These are phyloP conservation scores for bread wheat (Triticum aestivum) DNA, from an alignment of 176 grass and related monocot species.

Conservation along the genomic window DNA sequence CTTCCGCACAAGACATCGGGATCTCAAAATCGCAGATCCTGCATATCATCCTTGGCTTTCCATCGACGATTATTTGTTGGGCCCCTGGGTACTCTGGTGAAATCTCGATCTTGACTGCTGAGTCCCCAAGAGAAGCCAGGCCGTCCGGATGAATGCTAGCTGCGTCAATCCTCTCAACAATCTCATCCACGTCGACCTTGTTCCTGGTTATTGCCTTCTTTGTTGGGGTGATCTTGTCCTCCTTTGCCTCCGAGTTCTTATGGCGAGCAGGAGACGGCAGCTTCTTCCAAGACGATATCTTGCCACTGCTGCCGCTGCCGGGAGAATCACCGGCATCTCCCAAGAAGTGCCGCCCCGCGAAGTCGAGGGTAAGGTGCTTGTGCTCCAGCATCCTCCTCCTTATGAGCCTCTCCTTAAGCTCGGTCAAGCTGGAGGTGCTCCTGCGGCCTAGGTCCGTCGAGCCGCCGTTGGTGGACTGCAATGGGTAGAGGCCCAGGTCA, in stretches of 20 bases:
- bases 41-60: constrained; percentile 80
- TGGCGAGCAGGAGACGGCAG: constrained; percentile 68
- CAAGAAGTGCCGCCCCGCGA: constrained; percentile 34
- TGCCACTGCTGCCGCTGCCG: constrained; percentile 36
- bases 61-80: constrained; percentile 51
- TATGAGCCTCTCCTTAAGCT: constrained; percentile 82
- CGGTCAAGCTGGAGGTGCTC: constrained; percentile 61
- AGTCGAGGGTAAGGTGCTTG: constrained; percentile 66
- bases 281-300: constrained; percentile 97
- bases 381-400: constrained; percentile 65
- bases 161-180: constrained; percentile 52
- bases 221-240: constrained; percentile 23
- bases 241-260: constrained; percentile 19
- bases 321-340: constrained; percentile 35
- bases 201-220: constrained; percentile 52
- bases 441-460: constrained; percentile 55
- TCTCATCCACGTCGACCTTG: constrained; percentile 55
- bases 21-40: constrained; percentile 98
- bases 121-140: constrained; percentile 25
- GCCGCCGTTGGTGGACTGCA: constrained; percentile 2
- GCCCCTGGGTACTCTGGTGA: constrained; percentile 37
- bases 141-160: constrained; percentile 50
- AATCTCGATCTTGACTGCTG: constrained; percentile 9
- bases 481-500: constrained; percentile 75
- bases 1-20: constrained; percentile 64